A percentile compares a stretch with the other conserved stretches of the same genome.
These are phyloP conservation scores for Apostasia shenzhenica DNA, from an alignment of 106 monocot genomes.

Conservation along the genomic window DNA sequence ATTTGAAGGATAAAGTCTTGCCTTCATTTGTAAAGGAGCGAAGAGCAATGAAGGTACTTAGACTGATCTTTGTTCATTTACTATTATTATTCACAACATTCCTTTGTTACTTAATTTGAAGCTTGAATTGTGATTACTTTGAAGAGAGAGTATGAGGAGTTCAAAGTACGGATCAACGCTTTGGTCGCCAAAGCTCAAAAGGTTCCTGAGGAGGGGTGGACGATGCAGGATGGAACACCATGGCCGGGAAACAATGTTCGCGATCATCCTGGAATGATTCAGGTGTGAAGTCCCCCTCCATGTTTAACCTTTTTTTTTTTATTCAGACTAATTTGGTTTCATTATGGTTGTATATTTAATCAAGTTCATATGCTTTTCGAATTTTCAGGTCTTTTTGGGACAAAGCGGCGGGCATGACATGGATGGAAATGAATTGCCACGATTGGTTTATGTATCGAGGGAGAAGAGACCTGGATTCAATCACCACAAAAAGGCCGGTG, in stretches of 20 bases:
- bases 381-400: slow-evolving; percentile 47
- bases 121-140: slow-evolving; percentile 1
- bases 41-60: slow-evolving; percentile 57
- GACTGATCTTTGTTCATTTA: neutral
- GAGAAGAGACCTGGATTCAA: slow-evolving; percentile 57
- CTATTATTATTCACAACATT: neutral
- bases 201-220: slow-evolving; percentile 96
- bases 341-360: neutral
- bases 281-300: slow-evolving; percentile 25
- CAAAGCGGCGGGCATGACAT: slow-evolving; percentile 57
- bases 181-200: slow-evolving; percentile 86
- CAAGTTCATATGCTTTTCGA: neutral
- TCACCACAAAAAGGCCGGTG: slow-evolving; percentile 65
- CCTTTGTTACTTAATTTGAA: neutral
- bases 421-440: slow-evolving; percentile 58
- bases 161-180: slow-evolving; percentile 84
- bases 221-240: slow-evolving; percentile 91
- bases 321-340: too few relatives aligned
- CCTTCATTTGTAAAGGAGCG: slow-evolving; percentile 53
- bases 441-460: slow-evolving; percentile 58
- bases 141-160: slow-evolving; percentile 94
- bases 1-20: slow-evolving; percentile 51
- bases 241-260: slow-evolving; percentile 92
- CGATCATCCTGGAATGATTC: slow-evolving; percentile 95
- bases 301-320: neutral